Conservation (phyloP, 345 rosid species). For the Atalantia buxifolia region DNA sequence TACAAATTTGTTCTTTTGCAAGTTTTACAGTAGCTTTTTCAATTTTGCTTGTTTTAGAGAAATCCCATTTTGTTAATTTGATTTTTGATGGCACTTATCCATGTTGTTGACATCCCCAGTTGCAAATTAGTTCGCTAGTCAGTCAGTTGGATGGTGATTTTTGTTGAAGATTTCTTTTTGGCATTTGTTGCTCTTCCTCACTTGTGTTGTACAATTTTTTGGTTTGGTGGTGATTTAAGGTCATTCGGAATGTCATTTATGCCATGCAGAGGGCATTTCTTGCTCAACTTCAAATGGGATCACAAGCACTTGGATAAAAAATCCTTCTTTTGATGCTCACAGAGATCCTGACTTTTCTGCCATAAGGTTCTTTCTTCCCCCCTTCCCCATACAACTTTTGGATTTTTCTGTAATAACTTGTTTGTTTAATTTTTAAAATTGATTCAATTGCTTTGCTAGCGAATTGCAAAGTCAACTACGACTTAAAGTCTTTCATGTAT, state of each 20-base stretch:
- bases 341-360: constrained; percentile 42
- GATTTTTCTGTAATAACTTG: neutral
- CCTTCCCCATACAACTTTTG: neutral
- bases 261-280: constrained; percentile 50
- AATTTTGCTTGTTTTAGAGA: neutral
- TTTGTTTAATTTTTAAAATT: neutral
- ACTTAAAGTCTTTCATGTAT: neutral
- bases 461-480: neutral
- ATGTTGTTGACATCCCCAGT: neutral
- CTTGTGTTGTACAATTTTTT: neutral
- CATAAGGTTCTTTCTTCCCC: constrained; percentile 36
- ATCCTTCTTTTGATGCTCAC: constrained; percentile 45
- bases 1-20: neutral
- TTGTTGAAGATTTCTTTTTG: neutral
- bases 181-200: neutral
- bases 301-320: constrained; percentile 37
- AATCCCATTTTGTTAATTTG: neutral
- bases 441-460: neutral
- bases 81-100: neutral
- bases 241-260: constrained; percentile 53
- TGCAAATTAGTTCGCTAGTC: neutral
- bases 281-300: constrained; percentile 61
- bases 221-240: constrained; percentile 34
- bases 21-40: constrained; percentile 5
- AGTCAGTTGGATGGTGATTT: neutral